Percentiles rank a stretch among this genome's conserved stretches.
phyloP scores from a whole-genome alignment of 129 eudicot species.

The Artemisia annua region DNA sequence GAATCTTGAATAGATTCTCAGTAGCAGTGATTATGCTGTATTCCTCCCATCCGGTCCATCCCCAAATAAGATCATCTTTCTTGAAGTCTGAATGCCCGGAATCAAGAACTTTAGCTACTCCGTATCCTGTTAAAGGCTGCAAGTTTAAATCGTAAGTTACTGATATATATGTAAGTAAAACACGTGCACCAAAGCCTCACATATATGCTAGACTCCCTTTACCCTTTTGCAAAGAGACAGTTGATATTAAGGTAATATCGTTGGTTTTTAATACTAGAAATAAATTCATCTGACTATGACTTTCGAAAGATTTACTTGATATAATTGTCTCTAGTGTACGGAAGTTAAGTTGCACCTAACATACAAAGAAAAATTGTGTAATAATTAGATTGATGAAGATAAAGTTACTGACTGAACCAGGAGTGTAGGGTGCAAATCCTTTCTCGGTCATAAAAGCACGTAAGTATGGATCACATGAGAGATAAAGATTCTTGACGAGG shows the following conservation, averaged over 20 bases:
- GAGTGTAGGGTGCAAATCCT: conserved; percentile 36
- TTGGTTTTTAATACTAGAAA: too few species aligned
- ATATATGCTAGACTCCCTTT: too few species aligned
- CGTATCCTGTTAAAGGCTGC: conserved; percentile 64
- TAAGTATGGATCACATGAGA: conserved; percentile 44
- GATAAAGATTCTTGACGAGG: conserved; percentile 37
- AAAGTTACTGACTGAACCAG: conserved; percentile 38
- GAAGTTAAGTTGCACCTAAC: too few species aligned
- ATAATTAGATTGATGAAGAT: neutral
- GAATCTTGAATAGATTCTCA: conserved; percentile 42
- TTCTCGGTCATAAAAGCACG: conserved; percentile 28
- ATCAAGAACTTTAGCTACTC: conserved; percentile 63
- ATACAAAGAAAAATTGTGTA: too few species aligned
- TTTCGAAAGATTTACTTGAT: too few species aligned
- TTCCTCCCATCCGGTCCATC: conserved; percentile 76
- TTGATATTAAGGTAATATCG: too few species aligned
- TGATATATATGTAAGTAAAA: neutral
- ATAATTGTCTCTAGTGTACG: too few species aligned
- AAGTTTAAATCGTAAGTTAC: neutral
- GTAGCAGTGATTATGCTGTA: conserved; percentile 50
- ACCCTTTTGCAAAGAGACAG: too few species aligned
- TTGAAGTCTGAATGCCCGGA: conserved; percentile 58
- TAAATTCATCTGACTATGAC: too few species aligned
- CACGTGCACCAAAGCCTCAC: neutral
- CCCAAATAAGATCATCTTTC: conserved; percentile 67